These are phyloP conservation scores for Phytophthora sp. DNA, from an alignment of 352 stramenopile genomes.

Conservation along the genomic window DNA sequence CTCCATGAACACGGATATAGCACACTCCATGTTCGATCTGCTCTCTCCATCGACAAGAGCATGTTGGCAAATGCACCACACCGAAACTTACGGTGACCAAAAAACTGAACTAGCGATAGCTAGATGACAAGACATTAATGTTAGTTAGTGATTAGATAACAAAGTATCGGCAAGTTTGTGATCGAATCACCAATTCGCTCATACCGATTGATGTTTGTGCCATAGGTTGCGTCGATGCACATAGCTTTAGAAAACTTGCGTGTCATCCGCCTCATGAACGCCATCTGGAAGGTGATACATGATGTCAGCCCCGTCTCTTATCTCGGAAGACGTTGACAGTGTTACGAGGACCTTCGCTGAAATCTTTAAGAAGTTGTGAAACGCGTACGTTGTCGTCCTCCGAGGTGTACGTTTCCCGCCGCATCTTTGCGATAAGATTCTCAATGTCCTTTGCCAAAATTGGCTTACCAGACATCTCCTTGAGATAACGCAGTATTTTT, in stretches of 20 bases:
- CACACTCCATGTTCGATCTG: too few species aligned
- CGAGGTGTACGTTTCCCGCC: conserved; percentile 2
- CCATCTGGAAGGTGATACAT: conserved; percentile 22
- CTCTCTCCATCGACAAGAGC: too few species aligned
- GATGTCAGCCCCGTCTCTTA: background rate
- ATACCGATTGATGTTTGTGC: conserved; percentile 21
- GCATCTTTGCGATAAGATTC: conserved; percentile 23
- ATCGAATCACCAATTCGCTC: background rate
- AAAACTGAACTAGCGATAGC: conserved; percentile 22
- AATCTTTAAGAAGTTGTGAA: conserved; percentile 2
- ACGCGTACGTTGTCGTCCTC: conserved; percentile 15
- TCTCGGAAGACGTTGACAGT: conserved; percentile 19
- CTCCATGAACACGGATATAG: too few species aligned
- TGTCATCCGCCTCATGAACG: conserved; percentile 5
- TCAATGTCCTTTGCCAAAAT: conserved; percentile 17
- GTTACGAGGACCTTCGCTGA: conserved; percentile 15
- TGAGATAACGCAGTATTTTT: conserved; percentile 9
- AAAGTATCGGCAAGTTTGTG: too few species aligned
- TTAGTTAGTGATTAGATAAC: conserved; percentile 7
- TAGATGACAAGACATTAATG: background rate
- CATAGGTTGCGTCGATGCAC: conserved; percentile 22
- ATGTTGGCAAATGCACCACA: too few species aligned
- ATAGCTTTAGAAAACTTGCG: conserved; percentile 20
- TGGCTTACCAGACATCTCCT: conserved; percentile 8
- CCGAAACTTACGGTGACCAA: conserved; percentile 23